phyloP scores from a whole-genome alignment of 345 rosid species.

The Theobroma cacao region DNA sequence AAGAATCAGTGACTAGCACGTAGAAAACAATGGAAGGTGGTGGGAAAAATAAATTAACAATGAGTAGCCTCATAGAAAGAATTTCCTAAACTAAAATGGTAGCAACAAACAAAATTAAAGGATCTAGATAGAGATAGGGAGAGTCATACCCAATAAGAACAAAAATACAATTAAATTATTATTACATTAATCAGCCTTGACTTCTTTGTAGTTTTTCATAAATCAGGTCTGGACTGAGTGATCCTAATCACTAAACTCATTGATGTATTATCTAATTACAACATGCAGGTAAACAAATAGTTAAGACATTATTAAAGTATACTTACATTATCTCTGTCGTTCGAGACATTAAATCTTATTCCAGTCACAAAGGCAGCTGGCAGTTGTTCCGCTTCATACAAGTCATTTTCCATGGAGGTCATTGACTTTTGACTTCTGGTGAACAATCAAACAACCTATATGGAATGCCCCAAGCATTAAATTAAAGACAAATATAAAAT shows the following conservation, averaged over 20 bases:
- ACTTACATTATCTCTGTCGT: conserved; percentile 43
- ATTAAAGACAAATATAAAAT: background rate
- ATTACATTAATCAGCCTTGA: background rate
- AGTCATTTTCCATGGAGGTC: conserved; percentile 34
- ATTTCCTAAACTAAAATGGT: background rate
- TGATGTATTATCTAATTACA: background rate
- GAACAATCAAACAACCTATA: conserved; percentile 21
- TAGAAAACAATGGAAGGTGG: background rate
- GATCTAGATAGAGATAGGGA: background rate
- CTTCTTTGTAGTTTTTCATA: background rate
- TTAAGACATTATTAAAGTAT: background rate
- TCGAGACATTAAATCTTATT: conserved; percentile 41
- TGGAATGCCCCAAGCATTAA: background rate
- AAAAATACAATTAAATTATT: background rate
- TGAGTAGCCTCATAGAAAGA: background rate
- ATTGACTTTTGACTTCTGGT: conserved; percentile 5
- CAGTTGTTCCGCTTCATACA: conserved; percentile 32
- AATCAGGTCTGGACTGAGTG: background rate
- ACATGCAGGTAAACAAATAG: conserved; percentile 2
- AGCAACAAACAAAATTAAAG: background rate
- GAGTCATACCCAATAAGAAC: background rate
- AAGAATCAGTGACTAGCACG: background rate
- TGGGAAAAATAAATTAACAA: background rate
- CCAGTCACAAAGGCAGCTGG: conserved; percentile 43
- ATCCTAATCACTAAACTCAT: background rate